phyloP scores from a whole-genome alignment of 768 basidiomycete genomes.

The Paxillus ammoniavirescens region DNA sequence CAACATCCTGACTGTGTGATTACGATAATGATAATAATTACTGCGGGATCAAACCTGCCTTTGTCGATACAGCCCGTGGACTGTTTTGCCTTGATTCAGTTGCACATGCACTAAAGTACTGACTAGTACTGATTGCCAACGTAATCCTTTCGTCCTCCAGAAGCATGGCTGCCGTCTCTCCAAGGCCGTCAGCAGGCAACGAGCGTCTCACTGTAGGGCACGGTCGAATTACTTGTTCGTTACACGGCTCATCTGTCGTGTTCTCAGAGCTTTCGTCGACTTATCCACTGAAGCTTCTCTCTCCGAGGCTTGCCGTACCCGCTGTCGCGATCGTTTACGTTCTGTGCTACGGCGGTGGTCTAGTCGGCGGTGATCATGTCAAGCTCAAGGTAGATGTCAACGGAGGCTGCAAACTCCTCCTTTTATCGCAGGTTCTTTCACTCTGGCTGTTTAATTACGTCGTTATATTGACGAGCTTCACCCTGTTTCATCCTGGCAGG shows the following conservation, averaged over 20 bases:
- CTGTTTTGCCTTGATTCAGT: not conserved
- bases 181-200: not conserved
- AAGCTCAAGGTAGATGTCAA: constrained; percentile 61
- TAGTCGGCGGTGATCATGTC: constrained; percentile 83
- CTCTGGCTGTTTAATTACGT: constrained; percentile 17
- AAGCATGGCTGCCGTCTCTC: not conserved
- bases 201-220: constrained; percentile 37
- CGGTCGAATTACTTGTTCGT: constrained; percentile 55
- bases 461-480: constrained; percentile 1
- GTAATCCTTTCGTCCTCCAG: not conserved
- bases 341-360: constrained; percentile 87
- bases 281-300: constrained; percentile 87
- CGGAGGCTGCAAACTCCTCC: constrained; percentile 54
- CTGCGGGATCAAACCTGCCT: not conserved
- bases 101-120: not conserved
- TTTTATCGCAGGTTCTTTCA: constrained; percentile 75
- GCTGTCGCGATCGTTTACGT: constrained; percentile 72
- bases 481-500: constrained; percentile 42
- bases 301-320: constrained; percentile 54
- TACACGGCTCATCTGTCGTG: constrained; percentile 53
- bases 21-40: constrained; percentile 23
- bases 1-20: constrained; percentile 16
- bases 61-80: not conserved
- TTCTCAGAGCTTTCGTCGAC: constrained; percentile 76
- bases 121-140: no score